Evolutionary conservation across 805 yeast genomes (phyloP).

Genomic region (Barnettozyma botsteinii): DNA sequence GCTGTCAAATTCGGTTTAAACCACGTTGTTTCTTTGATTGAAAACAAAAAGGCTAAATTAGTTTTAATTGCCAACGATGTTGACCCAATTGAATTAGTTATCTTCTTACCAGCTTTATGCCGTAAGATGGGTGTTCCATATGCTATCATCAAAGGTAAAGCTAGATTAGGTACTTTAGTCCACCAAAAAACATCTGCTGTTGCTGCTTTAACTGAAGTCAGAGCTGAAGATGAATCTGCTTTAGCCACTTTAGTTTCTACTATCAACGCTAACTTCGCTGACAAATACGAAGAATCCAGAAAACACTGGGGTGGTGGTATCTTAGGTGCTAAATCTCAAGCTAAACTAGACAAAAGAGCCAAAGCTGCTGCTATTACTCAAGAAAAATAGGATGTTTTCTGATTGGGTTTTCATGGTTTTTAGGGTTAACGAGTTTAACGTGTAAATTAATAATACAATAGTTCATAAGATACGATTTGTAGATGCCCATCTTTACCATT

Average conservation of each 20-base stretch:
- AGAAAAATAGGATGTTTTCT: conserved; percentile 9
- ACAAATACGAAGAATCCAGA: conserved; percentile 92
- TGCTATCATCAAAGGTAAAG: conserved; percentile 98
- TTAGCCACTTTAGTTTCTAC: conserved; percentile 90
- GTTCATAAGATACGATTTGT: conserved; percentile 1
- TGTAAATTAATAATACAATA: conserved; percentile 11
- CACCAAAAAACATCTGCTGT: conserved; percentile 97
- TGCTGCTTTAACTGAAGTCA: conserved; percentile 95
- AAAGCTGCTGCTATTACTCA: conserved; percentile 15
- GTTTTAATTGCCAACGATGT: conserved; percentile 98
- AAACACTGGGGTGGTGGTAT: conserved; percentile 99
- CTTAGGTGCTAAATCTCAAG: conserved; percentile 91
- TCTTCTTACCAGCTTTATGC: conserved; percentile 97
- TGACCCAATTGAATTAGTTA: conserved; percentile 97
- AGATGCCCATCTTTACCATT: too few relatives aligned
- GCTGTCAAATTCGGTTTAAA: conserved; percentile 97
- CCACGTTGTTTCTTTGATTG: conserved; percentile 96
- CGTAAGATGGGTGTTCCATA: conserved; percentile 99
- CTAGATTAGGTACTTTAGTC: conserved; percentile 94
- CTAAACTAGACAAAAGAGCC: conserved; percentile 47
- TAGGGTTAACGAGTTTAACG: neutral
- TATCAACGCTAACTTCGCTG: conserved; percentile 87
- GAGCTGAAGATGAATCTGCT: conserved; percentile 90
- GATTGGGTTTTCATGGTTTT: conserved; percentile 1
- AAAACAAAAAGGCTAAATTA: conserved; percentile 97